Conservation (phyloP, 345 rosid genomes). For the Cardamine occulta region DNA sequence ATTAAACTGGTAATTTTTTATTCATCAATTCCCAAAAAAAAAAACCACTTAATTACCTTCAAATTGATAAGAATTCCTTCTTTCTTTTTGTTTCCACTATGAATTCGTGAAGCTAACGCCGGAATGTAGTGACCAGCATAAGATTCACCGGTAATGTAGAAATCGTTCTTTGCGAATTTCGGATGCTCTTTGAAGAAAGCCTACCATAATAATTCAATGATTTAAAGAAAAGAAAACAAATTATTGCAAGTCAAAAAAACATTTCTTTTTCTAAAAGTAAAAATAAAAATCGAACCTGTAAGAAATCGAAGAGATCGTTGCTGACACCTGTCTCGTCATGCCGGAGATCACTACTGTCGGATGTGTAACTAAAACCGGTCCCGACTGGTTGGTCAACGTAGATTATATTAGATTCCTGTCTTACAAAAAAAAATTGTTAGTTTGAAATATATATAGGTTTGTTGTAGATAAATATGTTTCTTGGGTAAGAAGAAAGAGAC, state of each 20-base stretch:
- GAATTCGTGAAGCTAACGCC: constrained; percentile 71
- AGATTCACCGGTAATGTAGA: constrained; percentile 89
- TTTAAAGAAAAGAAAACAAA: not conserved
- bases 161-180: constrained; percentile 61
- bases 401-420: constrained; percentile 70
- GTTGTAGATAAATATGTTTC: constrained; percentile 8
- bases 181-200: constrained; percentile 77
- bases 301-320: constrained; percentile 76
- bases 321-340: constrained; percentile 75
- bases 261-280: not conserved
- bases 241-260: not conserved
- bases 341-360: constrained; percentile 55
- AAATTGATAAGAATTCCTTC: constrained; percentile 79
- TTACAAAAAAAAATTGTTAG: not conserved
- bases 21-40: not conserved
- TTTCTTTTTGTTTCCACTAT: constrained; percentile 72
- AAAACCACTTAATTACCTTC: constrained; percentile 49
- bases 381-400: constrained; percentile 90
- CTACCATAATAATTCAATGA: constrained; percentile 41
- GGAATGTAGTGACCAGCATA: constrained; percentile 95
- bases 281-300: constrained; percentile 59
- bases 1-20: not conserved
- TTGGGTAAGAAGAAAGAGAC: constrained; percentile 15
- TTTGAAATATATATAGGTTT: not conserved
- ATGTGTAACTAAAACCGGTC: constrained; percentile 84